Evolutionary conservation across 2,329 filamentous ascomycete genomes (phyloP), one percentile per base, ranked within the genome.

Genomic region (Neoscytalidium dimidiatum): DNA sequence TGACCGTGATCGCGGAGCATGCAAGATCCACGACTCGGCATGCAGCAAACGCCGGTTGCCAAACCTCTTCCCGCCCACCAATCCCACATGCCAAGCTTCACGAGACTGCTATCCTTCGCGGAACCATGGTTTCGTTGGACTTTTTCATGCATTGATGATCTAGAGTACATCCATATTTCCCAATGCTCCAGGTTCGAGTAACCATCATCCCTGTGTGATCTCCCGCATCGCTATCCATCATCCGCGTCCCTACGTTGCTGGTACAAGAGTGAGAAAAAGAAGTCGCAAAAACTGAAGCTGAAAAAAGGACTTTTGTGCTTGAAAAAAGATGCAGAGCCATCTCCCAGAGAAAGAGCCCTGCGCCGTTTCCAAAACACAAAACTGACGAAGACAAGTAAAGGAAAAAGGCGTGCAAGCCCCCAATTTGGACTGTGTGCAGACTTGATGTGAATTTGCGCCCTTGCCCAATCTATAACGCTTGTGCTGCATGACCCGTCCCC

Each of bases 391-490:
- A 7, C 26, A 13, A 58, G 17, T n/a, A 26, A 58, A 44, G 23
- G 13, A 26, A 35, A 29, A 29, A 28, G 35, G 53, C 21, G 17
- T 43, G 38, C 56, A 60, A 46, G 38, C 38, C 56, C 28, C 17
- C 21, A 31, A 19, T 60, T 60, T 58, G 13, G 51, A 41, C n/a
- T 44, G 35, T 46, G 33, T 46, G 38, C 53, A 58, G 53, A 58
- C 53, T 58, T 58, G 53, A 58, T 58, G 38, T 46, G 56, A 60
- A 46, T 60, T 60, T 60, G 56, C 56, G 56, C 56, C 58, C 58
- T 62, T 31, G 21, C 52, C 44, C 58, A 23, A 26, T 62, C 58
- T 62, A 62, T 62, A 62, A 62, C 46, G 33, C 29, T 51, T 48
- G 43, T 62, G 43, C 31, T 62, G 43, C 38, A 14, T 46, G 58